phyloP scores from a whole-genome alignment of 2,329 filamentous ascomycete species.

The Chaetomium sp. region DNA sequence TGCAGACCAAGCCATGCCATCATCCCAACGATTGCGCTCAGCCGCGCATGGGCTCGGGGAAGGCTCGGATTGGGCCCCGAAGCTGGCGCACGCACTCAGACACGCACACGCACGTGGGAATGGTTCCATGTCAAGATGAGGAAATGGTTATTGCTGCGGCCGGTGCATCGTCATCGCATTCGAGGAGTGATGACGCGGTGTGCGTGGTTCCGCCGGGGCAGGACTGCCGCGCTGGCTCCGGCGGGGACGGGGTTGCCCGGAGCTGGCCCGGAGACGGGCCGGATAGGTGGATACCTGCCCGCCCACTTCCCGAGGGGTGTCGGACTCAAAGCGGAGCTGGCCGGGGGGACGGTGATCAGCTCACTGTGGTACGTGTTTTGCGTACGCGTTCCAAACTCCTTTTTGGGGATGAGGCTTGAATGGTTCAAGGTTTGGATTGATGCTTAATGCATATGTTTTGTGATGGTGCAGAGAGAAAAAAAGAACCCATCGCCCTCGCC shows the following conservation, averaged over 20 bases:
- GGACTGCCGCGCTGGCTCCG: too few species aligned
- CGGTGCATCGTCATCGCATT: not conserved
- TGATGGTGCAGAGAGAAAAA: not conserved
- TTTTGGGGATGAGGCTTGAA: not conserved
- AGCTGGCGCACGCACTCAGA: not conserved
- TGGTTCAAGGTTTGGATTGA: not conserved
- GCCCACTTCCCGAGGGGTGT: too few species aligned
- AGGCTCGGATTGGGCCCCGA: not conserved
- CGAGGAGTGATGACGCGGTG: not conserved
- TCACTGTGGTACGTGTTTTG: not conserved
- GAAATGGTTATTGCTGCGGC: not conserved
- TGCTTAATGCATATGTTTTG: not conserved
- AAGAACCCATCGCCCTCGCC: not conserved
- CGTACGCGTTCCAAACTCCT: not conserved
- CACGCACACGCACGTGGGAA: too few species aligned
- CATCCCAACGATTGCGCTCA: not conserved
- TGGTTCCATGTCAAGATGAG: too few species aligned
- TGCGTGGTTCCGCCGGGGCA: slow-evolving; percentile 35
- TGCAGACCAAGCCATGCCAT: not conserved
- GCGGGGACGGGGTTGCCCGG: too few species aligned
- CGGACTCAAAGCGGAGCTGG: not conserved
- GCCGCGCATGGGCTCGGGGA: not conserved
- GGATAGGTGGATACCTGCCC: not conserved
- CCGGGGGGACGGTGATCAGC: not conserved
- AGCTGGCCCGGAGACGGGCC: not conserved